Evolutionary conservation across 2,329 filamentous ascomycete genomes (phyloP), one percentile per base, ranked within the genome.

Genomic region (Fusarium sarcochroum): DNA sequence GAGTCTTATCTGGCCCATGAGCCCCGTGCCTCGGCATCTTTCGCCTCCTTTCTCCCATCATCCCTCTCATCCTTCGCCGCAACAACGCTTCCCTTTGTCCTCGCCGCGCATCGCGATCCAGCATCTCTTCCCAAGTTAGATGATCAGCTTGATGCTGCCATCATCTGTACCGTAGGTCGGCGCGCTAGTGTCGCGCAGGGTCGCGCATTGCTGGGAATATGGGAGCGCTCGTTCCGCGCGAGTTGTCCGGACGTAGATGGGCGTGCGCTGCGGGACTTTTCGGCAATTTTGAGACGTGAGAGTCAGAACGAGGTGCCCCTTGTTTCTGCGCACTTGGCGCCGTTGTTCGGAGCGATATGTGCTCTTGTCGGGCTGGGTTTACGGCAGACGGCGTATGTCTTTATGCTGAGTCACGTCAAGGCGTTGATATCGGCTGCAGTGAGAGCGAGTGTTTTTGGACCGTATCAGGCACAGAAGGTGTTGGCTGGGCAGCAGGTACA

Each of bases 1-100:
- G 93, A 96, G 80, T 95, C 92, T 40, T 95, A 91, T 78, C 88
- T 94, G 18, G 90, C 91, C 5, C 93, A 96, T 81, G 83, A 84
- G 70, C 56, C 68, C 4, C 78, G 78, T 7, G 77, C 77, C 40
- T 64, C 77, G 18, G 75, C 80, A 20, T 77, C 81, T 21, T 91
- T 93, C 78, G 76, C 87, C 42, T 79, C 82, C 45, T 96, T 96
- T 80, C 85, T 96, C 17, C 84, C 86, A 13, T 82, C 92, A 21
- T 93, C 92, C 5, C 80, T 95, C 7, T 85, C 87, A 8, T 91
- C 91, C 10, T 88, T 93, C 75, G 91, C 92, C 37, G 87, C 87
- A 49, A 91, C 91, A 2, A 88, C 90, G 3, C 85, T 96, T 2
- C 93, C 93, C 2, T 95, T 93, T 79, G 87, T 91, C 10, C 86